Base-by-base conservation (phyloP, 768 basidiomycete genomes). In the Serpula lacrymans region DNA sequence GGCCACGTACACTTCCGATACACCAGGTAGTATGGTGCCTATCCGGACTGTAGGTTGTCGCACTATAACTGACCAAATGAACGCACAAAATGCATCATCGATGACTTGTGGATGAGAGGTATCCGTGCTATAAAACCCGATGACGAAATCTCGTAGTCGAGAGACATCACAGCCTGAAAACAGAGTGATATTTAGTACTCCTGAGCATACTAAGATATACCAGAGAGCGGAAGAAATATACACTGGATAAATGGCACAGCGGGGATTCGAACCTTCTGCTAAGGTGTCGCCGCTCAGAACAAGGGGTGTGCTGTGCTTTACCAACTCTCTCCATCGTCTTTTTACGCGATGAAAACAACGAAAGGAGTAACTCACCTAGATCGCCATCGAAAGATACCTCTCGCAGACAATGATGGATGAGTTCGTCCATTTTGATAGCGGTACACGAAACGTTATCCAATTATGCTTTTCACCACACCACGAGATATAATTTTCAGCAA, bases 381-480 rank as follows among this genome's bases (percentile, higher is more conserved):
- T 93, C 88, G 5, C 91, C 91, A 53, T 93, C 90, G 62, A 92
- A 93, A 5, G 92, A 80, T 22, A 95, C 71, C 60, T 95, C 89
- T 27, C 84, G 82, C 25, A 92, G 72, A 56, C 86, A 86, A 57
- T 90, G 83, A 54, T 84, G 82, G 27, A 94, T 66, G 31, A 95
- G 79, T 55, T 90, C 84, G 58, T 94, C 91, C 84, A 94, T 91
- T n/a, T n/a, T n/a, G n/a, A n/a, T n/a, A n/a, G n/a, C n/a, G n/a
- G n/a, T n/a, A n/a, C 7, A 16, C 18, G n/a, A 25, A n/a, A n/a
- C n/a, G n/a, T n/a, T n/a, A n/a, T n/a, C n/a, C n/a, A n/a, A n/a
- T 18, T 10, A 21, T 18, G 38, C 7, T 5, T n/a, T 9, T 10
- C 10, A 18, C n/a, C n/a, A n/a, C n/a, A n/a, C n/a, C n/a, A n/a